These are phyloP conservation scores for Candida taoyuanica DNA, from an alignment of 805 yeast genomes.

Conservation along the genomic window DNA sequence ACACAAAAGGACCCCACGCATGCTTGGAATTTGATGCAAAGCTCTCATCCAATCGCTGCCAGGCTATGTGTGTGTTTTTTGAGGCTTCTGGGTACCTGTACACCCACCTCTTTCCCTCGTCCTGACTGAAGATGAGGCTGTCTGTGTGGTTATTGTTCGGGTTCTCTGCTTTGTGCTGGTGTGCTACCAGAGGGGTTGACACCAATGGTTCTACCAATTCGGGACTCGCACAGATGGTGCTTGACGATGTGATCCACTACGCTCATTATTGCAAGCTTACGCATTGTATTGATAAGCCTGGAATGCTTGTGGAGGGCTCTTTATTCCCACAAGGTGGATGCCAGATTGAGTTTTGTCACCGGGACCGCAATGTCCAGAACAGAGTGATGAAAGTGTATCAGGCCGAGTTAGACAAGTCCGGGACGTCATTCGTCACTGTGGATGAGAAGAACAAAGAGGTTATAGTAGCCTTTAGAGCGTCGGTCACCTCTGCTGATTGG, in stretches of 20 bases:
- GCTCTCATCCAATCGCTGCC: too few species aligned
- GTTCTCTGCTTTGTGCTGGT: too few species aligned
- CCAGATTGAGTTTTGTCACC: slow-evolving; percentile 16
- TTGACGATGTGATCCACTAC: slow-evolving; percentile 16
- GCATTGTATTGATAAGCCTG: slow-evolving; percentile 19
- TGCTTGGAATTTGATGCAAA: too few species aligned
- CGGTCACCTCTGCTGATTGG: slow-evolving; percentile 64
- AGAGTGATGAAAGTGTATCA: slow-evolving; percentile 16
- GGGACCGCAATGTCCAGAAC: slow-evolving; percentile 6
- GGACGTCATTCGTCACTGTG: slow-evolving; percentile 54
- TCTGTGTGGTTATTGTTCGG: too few species aligned
- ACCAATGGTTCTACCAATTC: too few species aligned
- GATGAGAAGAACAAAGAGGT: slow-evolving; percentile 44
- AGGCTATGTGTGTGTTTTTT: too few species aligned
- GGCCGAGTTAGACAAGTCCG: slow-evolving; percentile 26
- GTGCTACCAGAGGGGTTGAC: too few species aligned
- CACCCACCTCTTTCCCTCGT: too few species aligned
- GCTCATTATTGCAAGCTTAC: slow-evolving; percentile 20
- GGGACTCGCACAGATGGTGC: too few species aligned
- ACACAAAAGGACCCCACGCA: too few species aligned
- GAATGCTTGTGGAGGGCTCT: slow-evolving; percentile 10
- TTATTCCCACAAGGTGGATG: slow-evolving; percentile 20
- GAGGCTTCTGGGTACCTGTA: too few species aligned
- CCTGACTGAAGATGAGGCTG: too few species aligned
- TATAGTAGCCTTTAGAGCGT: slow-evolving; percentile 61